Base-by-base conservation (phyloP, 148 eudicot species). In the Drosera capensis region DNA sequence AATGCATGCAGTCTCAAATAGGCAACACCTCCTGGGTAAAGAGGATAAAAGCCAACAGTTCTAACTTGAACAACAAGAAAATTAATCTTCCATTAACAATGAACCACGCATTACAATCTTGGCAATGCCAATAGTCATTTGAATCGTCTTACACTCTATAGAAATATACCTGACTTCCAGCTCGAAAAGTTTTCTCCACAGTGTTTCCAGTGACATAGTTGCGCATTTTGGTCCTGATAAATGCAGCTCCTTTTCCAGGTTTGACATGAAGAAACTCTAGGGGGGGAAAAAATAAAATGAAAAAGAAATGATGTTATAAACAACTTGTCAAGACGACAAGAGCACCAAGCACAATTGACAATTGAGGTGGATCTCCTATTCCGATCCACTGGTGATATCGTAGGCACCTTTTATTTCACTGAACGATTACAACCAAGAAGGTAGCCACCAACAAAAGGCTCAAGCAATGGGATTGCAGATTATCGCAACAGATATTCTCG, bases 191-290 rank as follows among this genome's bases (percentile, higher is more conserved):
- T 57, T 88, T 88, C 65, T 88, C 94, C 51, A 88, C 86, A 49
- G 86, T 62, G 68, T 80, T 88, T 49, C 97, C 94, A 3, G 92
- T 83, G 47, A 88, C 56, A 57, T 72, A 71, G 61, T 88, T 88
- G 23, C 83, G 68, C 73, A 88, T 34, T 20, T 86, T 88, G 31
- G 94, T 88, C 78, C 97, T 77, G 52, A 88, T 92, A 75, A 70
- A 88, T 5, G 97, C 97, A 56, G 97, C 97, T 51, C 97, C 97
- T 77, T 88, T 88, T 54, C 97, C 97, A 30, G 97, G 97, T 54
- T 88, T 88, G 45, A 88, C 97, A 59, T 88, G 97, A 52, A 88
- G 92, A 63, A 88, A 88, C 67, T 82, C 96, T 86, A 52, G 48
- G 67, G 30, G 14, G 18, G 8, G 12, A 24, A 11, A 26, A 3